phyloP scores from a whole-genome alignment of 2,329 filamentous ascomycete species.

The Didymella segeticola region DNA sequence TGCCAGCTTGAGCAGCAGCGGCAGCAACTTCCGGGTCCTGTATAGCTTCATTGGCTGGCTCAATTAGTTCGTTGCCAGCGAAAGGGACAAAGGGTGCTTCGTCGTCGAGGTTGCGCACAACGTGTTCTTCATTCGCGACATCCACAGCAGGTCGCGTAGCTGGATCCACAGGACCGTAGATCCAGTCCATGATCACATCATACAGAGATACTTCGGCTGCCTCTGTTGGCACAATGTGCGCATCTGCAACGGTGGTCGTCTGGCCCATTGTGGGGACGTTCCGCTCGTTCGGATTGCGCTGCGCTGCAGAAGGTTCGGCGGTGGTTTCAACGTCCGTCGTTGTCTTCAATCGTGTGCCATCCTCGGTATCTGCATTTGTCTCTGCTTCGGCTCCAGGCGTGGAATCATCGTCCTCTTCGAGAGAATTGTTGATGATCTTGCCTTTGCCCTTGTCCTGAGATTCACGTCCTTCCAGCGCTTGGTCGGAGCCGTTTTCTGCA shows the following conservation, averaged over 20 bases:
- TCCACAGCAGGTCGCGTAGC: conserved; percentile 36
- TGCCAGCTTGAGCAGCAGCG: conserved; percentile 69
- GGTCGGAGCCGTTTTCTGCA: conserved; percentile 36
- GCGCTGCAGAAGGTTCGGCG: not conserved
- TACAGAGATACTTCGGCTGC: conserved; percentile 23
- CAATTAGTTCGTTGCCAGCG: conserved; percentile 48
- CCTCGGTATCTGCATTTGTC: not conserved
- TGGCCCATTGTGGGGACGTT: not conserved
- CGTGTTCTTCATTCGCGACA: conserved; percentile 61
- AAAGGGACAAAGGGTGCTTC: conserved; percentile 68
- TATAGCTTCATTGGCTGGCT: conserved; percentile 33
- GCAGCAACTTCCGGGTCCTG: conserved; percentile 67
- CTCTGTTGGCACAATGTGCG: conserved; percentile 14
- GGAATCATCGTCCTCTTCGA: not conserved
- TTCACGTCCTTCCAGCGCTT: conserved; percentile 32
- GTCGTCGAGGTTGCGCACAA: conserved; percentile 64
- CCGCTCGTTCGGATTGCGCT: conserved; percentile 3
- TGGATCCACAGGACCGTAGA: conserved; percentile 56
- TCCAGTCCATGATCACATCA: conserved; percentile 53
- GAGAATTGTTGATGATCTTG: conserved; percentile 17
- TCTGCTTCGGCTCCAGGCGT: too few species aligned
- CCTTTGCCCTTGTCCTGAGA: conserved; percentile 40
- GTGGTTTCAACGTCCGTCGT: conserved; percentile 1
- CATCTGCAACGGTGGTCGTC: conserved; percentile 6
- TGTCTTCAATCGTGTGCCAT: conserved; percentile 2